Evolutionary conservation across 768 basidiomycete species (phyloP).

Genomic region (Amanita polypyramis): DNA sequence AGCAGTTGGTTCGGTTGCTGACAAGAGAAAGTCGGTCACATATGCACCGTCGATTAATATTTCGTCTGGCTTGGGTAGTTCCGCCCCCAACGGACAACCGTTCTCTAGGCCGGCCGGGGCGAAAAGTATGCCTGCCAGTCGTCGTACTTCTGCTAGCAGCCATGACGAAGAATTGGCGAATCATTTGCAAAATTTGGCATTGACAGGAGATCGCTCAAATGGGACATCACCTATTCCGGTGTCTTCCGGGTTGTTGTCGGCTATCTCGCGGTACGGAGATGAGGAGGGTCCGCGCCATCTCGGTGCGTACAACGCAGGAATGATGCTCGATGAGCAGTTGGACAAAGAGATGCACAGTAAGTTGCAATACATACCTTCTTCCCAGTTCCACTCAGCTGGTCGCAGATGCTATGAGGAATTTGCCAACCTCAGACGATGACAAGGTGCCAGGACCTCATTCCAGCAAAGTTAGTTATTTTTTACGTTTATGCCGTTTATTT

Average conservation of each 20-base stretch:
- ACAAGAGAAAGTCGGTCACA: constrained; percentile 82
- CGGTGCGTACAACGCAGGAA: constrained; percentile 67
- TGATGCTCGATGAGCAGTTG: constrained; percentile 89
- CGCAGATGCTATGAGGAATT: constrained; percentile 78
- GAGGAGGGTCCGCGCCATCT: constrained; percentile 52
- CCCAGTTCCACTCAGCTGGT: constrained; percentile 8
- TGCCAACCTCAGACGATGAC: constrained; percentile 84
- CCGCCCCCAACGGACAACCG: constrained; percentile 35
- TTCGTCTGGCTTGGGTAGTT: constrained; percentile 50
- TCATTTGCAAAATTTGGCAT: constrained; percentile 62
- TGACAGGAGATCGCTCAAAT: constrained; percentile 52
- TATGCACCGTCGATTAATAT: constrained; percentile 72
- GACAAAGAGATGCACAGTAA: constrained; percentile 92
- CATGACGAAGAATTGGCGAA: constrained; percentile 75
- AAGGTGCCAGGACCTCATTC: constrained; percentile 60
- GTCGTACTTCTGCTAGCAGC: constrained; percentile 80
- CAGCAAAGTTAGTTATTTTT: constrained; percentile 41
- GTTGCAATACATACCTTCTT: constrained; percentile 20
- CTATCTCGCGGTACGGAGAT: constrained; percentile 40
- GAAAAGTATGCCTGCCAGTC: constrained; percentile 89
- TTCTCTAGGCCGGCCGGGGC: constrained; percentile 65
- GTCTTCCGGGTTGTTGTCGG: constrained; percentile 43
- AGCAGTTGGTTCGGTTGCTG: constrained; percentile 56
- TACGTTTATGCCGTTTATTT: background rate
- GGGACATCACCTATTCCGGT: constrained; percentile 46